phyloP scores from a whole-genome alignment of 2,329 filamentous ascomycete species.

The Mycosphaerella arachidis region DNA sequence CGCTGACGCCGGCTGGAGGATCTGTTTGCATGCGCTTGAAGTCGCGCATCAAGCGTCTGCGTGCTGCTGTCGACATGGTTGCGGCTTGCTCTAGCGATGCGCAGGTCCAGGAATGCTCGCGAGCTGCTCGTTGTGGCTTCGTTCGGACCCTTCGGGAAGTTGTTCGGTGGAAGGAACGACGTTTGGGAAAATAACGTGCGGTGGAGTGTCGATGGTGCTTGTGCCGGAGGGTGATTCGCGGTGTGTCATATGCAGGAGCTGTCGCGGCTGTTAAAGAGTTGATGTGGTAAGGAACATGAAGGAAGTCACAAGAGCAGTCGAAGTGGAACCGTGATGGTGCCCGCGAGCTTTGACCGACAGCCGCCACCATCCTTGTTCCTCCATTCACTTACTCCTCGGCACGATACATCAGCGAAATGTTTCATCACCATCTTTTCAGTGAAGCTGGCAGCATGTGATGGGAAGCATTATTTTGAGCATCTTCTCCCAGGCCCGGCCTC shows the following conservation, averaged over 20 bases:
- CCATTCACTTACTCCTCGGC: no score
- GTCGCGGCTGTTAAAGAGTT: not conserved
- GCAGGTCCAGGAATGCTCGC: not conserved
- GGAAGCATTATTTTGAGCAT: not conserved
- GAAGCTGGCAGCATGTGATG: not conserved
- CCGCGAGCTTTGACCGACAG: no score
- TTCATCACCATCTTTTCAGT: not conserved
- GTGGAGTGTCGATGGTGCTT: not conserved
- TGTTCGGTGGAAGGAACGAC: not conserved
- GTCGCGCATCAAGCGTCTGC: constrained; percentile 96
- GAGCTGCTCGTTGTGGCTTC: not conserved
- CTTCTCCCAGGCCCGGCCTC: not conserved
- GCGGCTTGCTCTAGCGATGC: not conserved
- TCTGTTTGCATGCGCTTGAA: constrained; percentile 99
- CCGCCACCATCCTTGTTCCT: no score
- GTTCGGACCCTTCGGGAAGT: not conserved
- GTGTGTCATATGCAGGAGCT: not conserved
- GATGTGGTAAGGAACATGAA: not conserved
- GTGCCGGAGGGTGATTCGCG: not conserved
- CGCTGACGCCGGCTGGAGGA: constrained; percentile 91
- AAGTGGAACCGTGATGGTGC: not conserved
- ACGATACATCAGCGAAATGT: no score
- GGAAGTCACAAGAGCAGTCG: not conserved
- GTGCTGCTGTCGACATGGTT: constrained; percentile 85
- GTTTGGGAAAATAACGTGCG: not conserved